Conservation (phyloP, 2,329 filamentous ascomycete species). For the Orbilia brochopaga region DNA sequence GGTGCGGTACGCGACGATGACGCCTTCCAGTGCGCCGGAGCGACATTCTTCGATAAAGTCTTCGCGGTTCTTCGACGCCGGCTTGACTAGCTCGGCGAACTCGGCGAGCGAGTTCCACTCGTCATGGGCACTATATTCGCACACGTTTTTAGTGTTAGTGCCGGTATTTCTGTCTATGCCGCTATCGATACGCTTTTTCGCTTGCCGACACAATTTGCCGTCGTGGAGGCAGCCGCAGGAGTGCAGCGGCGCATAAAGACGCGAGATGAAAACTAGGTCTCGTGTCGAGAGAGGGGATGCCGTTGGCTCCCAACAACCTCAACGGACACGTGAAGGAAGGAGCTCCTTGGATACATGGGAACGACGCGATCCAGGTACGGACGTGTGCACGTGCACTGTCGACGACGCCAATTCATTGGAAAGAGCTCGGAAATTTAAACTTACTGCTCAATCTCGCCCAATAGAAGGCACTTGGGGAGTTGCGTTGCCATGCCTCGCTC, state of each 20-base stretch:
- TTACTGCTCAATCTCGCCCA: slow-evolving; percentile 70
- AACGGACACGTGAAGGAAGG: background rate
- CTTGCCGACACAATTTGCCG: background rate
- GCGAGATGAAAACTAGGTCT: slow-evolving; percentile 7
- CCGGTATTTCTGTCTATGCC: slow-evolving; percentile 1
- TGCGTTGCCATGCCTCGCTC: slow-evolving; percentile 46
- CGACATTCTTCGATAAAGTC: slow-evolving; percentile 74
- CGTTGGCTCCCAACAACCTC: background rate
- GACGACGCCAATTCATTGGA: background rate
- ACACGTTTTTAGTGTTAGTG: slow-evolving; percentile 22
- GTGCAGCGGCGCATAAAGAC: slow-evolving; percentile 2
- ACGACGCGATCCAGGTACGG: background rate
- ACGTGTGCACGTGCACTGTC: background rate
- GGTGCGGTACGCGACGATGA: slow-evolving; percentile 72
- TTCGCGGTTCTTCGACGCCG: slow-evolving; percentile 67
- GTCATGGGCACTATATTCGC: slow-evolving; percentile 65
- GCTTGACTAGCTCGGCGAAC: slow-evolving; percentile 70
- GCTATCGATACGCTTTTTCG: slow-evolving; percentile 1
- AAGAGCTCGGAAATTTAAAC: slow-evolving; percentile 56
- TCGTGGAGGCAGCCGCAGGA: background rate
- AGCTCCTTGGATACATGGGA: background rate
- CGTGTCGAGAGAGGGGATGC: slow-evolving; percentile 15
- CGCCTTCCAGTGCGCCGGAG: slow-evolving; percentile 70
- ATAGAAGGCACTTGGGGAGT: slow-evolving; percentile 64
- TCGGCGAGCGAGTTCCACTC: slow-evolving; percentile 68